These are phyloP conservation scores for Garcia nutans DNA, from an alignment of 345 rosid species.

Conservation along the genomic window DNA sequence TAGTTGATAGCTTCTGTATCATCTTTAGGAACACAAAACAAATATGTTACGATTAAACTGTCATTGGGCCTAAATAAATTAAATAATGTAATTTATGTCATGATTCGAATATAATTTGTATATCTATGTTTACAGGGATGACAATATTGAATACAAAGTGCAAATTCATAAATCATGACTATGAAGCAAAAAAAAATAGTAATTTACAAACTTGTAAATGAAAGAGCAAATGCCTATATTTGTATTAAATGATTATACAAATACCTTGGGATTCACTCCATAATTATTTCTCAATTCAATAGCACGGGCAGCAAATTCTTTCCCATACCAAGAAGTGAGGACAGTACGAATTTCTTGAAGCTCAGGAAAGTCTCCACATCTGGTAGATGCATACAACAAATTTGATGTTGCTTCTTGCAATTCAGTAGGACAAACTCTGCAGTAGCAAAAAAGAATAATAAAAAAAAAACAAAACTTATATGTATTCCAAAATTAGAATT, in stretches of 20 bases:
- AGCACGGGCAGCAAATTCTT: slow-evolving; percentile 70
- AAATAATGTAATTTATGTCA: too few species aligned
- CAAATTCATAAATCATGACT: too few species aligned
- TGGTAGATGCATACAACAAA: slow-evolving; percentile 68
- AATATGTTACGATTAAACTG: too few species aligned
- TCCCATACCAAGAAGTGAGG: slow-evolving; percentile 67
- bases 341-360: slow-evolving; percentile 71
- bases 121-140: too few species aligned
- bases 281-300: slow-evolving; percentile 73
- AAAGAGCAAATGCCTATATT: too few species aligned
- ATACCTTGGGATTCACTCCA: slow-evolving; percentile 64
- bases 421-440: slow-evolving; percentile 77
- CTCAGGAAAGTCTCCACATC: slow-evolving; percentile 93
- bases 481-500: not conserved
- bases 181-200: too few species aligned
- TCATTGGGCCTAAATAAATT: too few species aligned
- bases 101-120: too few species aligned
- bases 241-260: too few species aligned
- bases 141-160: too few species aligned
- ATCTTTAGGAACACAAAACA: slow-evolving; percentile 9
- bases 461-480: not conserved
- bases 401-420: slow-evolving; percentile 69
- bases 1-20: slow-evolving; percentile 64
- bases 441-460: not conserved
- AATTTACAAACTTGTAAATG: too few species aligned